Base-by-base conservation (phyloP, 768 basidiomycete species). In the Cystofilobasidium capitatum region DNA sequence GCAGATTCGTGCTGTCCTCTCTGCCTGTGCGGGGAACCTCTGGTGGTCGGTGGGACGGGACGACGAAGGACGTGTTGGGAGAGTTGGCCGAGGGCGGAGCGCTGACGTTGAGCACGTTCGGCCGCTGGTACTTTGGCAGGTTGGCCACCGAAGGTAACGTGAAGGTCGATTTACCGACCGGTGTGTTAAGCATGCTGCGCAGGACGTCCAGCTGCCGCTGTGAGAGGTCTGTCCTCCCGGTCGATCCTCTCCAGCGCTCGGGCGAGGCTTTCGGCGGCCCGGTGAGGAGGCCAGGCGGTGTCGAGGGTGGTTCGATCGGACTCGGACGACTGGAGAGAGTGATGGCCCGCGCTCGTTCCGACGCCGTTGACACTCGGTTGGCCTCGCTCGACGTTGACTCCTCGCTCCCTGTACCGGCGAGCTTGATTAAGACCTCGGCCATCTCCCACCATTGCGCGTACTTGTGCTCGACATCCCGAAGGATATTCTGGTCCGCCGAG, bases 361-460 rank as follows among this genome's bases (percentile, higher is more conserved):
- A 68, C 39, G 3, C 55, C 26, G 40, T 42, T 22, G 60, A 68
- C 49, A 35, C 20, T 10, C 59, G 54, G 29, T 62, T 62, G 47
- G 33, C 2, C 17, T 45, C 39, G 44, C 20, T 42, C 20, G 37
- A 62, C 45, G 59, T 39, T 29, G 33, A 37, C 14, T 6, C 58
- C 33, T 59, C 58, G n/a, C 26, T 22, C 33, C 37, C 37, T 22
- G 35, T 44, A 13, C 58, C 40, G 40, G 37, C 73, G n/a, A 74
- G 71, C 49, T 72, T 64, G 69, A 72, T 63, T 16, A 74, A 69
- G 2, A 71, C 70, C 14, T 68, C 65, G 1, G 71, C 71, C 61
- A 71, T 71, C 64, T 74, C 73, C 73, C 73, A 74, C 69, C 70
- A 72, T 2, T 40, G 44, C 8, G 40, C 35, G 59, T 64, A 73